Evolutionary conservation across 257 asterid species (phyloP).

Genomic region (Solanum paucissectum): DNA sequence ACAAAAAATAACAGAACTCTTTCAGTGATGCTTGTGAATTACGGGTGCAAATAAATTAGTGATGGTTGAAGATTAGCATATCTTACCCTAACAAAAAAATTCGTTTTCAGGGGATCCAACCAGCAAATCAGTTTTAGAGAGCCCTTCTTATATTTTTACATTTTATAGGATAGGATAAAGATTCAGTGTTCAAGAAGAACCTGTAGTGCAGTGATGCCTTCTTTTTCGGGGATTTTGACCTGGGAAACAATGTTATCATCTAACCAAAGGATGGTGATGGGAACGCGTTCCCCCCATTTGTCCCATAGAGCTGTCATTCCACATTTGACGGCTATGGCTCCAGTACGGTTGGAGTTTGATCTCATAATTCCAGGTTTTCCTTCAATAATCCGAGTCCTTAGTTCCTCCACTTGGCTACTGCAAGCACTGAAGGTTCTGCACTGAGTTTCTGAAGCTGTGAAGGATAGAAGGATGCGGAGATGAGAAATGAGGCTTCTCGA

Average conservation of each 20-base stretch:
- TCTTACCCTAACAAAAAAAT: background rate
- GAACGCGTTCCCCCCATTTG: slow-evolving; percentile 88
- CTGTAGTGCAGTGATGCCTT: slow-evolving; percentile 80
- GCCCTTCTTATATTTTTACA: background rate
- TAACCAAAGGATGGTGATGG: slow-evolving; percentile 71
- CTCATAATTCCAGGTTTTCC: slow-evolving; percentile 48
- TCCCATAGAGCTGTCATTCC: slow-evolving; percentile 99
- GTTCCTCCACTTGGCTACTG: slow-evolving; percentile 8
- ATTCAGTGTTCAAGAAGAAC: slow-evolving; percentile 6
- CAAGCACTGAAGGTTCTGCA: slow-evolving; percentile 18
- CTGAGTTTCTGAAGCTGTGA: background rate
- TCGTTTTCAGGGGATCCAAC: background rate
- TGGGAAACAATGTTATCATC: slow-evolving; percentile 89
- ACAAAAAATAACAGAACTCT: background rate
- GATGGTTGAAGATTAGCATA: background rate
- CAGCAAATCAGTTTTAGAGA: background rate
- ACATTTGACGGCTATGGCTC: slow-evolving; percentile 81
- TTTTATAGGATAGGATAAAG: background rate
- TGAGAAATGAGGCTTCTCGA: slow-evolving; percentile 54
- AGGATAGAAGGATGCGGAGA: slow-evolving; percentile 20
- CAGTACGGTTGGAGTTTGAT: slow-evolving; percentile 53
- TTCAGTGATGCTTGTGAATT: background rate
- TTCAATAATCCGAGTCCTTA: slow-evolving; percentile 25
- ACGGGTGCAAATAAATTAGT: background rate
- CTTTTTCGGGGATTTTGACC: slow-evolving; percentile 71